These are phyloP conservation scores for Quambalaria eucalypti DNA, from an alignment of 1,284 basidiomycete species.

Conservation along the genomic window DNA sequence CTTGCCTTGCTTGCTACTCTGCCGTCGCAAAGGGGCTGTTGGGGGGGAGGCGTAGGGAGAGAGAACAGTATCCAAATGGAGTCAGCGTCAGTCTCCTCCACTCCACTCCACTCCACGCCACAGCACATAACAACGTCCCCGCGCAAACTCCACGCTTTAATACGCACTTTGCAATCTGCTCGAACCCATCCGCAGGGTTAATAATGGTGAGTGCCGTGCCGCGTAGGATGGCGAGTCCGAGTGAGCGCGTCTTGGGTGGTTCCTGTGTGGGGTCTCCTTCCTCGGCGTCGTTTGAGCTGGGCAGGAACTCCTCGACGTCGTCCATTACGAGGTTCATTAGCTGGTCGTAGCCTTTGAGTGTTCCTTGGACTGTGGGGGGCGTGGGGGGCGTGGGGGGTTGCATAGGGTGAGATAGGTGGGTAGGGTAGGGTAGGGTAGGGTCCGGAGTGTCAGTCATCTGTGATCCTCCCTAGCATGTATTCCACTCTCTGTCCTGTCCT, in stretches of 20 bases:
- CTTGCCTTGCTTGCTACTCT: no score
- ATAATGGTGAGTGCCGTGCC: constrained; percentile 43
- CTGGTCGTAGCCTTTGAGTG: constrained; percentile 92
- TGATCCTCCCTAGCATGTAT: no score
- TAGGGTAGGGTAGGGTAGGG: background rate
- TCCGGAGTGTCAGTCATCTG: no score
- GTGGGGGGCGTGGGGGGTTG: background rate
- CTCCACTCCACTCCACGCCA: no score
- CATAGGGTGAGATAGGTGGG: background rate
- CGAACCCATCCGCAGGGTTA: constrained; percentile 44
- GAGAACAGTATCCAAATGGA: background rate
- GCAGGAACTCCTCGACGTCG: constrained; percentile 67
- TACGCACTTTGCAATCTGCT: constrained; percentile 41
- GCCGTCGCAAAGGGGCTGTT: background rate
- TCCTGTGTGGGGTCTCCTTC: background rate
- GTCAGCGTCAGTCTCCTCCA: background rate
- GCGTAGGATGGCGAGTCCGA: constrained; percentile 42
- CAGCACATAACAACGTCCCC: background rate
- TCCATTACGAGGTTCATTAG: constrained; percentile 90
- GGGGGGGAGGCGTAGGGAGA: background rate
- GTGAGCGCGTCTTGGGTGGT: constrained; percentile 17
- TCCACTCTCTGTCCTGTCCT: no score
- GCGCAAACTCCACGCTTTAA: background rate
- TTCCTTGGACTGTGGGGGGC: constrained; percentile 65
- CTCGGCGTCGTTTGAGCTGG: constrained; percentile 2